These are phyloP conservation scores for Metschnikowia continentalis DNA, from an alignment of 805 yeast genomes.

Conservation along the genomic window DNA sequence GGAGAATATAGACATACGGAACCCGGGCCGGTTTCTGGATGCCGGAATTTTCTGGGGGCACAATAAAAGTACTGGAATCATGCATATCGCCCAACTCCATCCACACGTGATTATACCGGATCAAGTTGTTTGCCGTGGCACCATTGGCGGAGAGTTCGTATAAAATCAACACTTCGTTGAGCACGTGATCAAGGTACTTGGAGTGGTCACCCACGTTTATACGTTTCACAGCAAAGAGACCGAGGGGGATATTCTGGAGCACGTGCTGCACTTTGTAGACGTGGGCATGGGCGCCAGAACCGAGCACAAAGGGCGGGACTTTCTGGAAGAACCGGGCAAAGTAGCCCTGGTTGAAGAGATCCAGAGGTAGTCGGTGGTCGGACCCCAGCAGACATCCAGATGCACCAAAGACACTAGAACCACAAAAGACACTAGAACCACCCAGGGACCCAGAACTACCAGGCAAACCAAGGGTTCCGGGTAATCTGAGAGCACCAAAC, in stretches of 20 bases:
- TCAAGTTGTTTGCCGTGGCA: constrained; percentile 53
- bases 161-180: constrained; percentile 74
- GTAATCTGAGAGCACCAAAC: no score
- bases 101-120: constrained; percentile 91
- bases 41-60: constrained; percentile 9
- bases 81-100: constrained; percentile 59
- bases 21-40: constrained; percentile 19
- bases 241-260: constrained; percentile 66
- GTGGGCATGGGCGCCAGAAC: constrained; percentile 81
- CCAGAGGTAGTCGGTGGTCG: constrained; percentile 38
- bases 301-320: constrained; percentile 50
- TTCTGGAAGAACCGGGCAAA: constrained; percentile 67
- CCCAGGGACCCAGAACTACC: no score
- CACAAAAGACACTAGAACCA: no score
- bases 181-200: constrained; percentile 61
- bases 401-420: no score
- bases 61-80: constrained; percentile 37
- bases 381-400: background rate
- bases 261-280: constrained; percentile 81
- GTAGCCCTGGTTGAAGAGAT: constrained; percentile 78
- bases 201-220: constrained; percentile 78
- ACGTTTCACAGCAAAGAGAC: constrained; percentile 79
- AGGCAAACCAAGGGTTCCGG: background rate
- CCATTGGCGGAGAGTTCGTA: constrained; percentile 46
- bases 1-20: constrained; percentile 76